Evolutionary conservation across 495 filamentous ascomycete genomes (phyloP).

Genomic region (Hyaloscypha bicolor): DNA sequence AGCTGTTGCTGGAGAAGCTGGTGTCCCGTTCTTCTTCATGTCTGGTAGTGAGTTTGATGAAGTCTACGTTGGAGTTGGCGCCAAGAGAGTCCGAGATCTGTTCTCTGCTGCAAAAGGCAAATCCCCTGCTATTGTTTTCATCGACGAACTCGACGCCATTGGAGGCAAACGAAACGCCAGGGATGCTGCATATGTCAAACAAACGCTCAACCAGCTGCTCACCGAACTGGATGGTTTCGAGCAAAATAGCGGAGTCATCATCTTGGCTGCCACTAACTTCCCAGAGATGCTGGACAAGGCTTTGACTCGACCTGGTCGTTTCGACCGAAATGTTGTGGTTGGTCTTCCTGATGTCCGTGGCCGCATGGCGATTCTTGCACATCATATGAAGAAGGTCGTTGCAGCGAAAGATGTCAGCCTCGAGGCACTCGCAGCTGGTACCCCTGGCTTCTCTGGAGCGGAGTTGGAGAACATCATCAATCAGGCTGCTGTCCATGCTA

Average conservation of each 20-base stretch:
- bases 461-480: conserved; percentile 97
- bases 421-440: conserved; percentile 78
- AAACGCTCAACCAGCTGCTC: conserved; percentile 95
- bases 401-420: conserved; percentile 78
- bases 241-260: conserved; percentile 89
- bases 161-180: conserved; percentile 91
- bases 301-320: conserved; percentile 89
- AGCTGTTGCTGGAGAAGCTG: conserved; percentile 94
- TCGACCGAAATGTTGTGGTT: conserved; percentile 88
- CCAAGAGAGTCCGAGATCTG: conserved; percentile 96
- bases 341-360: conserved; percentile 94
- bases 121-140: conserved; percentile 95
- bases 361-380: conserved; percentile 84
- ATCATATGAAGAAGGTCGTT: conserved; percentile 89
- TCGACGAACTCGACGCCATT: conserved; percentile 96
- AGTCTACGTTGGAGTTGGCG: conserved; percentile 96
- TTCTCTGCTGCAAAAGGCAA: conserved; percentile 86
- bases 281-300: conserved; percentile 93
- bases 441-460: conserved; percentile 90
- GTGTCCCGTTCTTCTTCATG: conserved; percentile 99
- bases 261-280: conserved; percentile 95
- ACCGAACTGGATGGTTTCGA: conserved; percentile 99
- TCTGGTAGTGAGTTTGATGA: conserved; percentile 98
- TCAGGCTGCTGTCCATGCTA: conserved; percentile 90
- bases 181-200: conserved; percentile 94